These are phyloP conservation scores for Cairneyella variabilis DNA, from an alignment of 495 filamentous ascomycete species.

Conservation along the genomic window DNA sequence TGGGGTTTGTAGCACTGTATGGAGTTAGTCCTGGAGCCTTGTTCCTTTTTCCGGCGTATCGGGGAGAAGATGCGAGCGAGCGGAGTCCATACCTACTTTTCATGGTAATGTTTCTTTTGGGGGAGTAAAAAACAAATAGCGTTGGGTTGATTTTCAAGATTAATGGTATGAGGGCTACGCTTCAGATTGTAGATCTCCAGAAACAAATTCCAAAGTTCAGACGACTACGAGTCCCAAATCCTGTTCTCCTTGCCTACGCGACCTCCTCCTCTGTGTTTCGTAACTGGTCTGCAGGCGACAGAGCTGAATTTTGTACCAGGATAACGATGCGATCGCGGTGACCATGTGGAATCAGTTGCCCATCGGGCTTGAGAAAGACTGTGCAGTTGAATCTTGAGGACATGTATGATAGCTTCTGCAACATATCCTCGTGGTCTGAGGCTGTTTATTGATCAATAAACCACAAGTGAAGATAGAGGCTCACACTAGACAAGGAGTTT, in stretches of 20 bases:
- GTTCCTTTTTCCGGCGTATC: conserved; percentile 2
- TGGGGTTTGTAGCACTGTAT: neutral
- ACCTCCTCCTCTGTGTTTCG: too few species aligned
- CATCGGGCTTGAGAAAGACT: neutral
- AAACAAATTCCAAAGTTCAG: neutral
- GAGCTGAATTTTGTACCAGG: neutral
- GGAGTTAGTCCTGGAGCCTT: neutral
- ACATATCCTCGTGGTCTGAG: too few species aligned
- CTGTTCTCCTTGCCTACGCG: too few species aligned
- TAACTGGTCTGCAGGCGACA: neutral
- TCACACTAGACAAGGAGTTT: too few species aligned
- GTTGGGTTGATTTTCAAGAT: too few species aligned
- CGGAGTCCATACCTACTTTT: neutral
- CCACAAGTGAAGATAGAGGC: too few species aligned
- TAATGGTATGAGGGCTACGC: neutral
- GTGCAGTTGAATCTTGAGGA: too few species aligned
- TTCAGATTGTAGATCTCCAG: neutral
- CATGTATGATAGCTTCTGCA: too few species aligned
- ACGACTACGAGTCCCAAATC: too few species aligned
- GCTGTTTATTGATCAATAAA: too few species aligned
- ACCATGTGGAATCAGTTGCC: neutral
- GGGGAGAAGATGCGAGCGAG: conserved; percentile 8
- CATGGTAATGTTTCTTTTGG: neutral
- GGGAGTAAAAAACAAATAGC: neutral
- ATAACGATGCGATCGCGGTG: neutral